phyloP scores from a whole-genome alignment of 768 basidiomycete genomes.

The Lactifluus rugatus region DNA sequence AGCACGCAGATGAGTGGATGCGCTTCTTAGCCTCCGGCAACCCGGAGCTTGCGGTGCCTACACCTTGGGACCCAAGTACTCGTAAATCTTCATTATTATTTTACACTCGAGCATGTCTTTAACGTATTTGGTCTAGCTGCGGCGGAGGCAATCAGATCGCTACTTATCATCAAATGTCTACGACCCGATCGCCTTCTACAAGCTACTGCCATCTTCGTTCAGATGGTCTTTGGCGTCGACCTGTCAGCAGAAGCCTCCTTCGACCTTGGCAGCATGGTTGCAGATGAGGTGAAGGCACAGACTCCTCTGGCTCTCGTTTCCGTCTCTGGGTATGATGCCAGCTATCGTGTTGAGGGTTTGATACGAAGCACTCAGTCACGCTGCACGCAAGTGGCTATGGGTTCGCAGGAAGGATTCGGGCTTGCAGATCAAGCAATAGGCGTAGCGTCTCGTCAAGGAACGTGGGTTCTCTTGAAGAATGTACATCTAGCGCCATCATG shows the following conservation, averaged over 20 bases:
- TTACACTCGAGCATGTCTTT: constrained; percentile 14
- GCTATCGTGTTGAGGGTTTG: constrained; percentile 86
- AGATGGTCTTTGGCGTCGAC: constrained; percentile 68
- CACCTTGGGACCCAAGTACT: constrained; percentile 67
- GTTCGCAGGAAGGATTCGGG: constrained; percentile 94
- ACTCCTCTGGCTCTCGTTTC: constrained; percentile 88
- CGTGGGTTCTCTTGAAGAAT: constrained; percentile 96
- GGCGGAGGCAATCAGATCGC: constrained; percentile 60
- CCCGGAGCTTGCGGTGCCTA: constrained; percentile 65
- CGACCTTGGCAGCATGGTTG: constrained; percentile 69
- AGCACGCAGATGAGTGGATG: constrained; percentile 59
- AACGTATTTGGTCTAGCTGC: constrained; percentile 44
- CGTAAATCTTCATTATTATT: constrained; percentile 40
- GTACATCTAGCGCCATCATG: constrained; percentile 93
- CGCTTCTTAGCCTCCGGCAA: constrained; percentile 55
- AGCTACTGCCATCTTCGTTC: constrained; percentile 67
- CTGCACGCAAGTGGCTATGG: constrained; percentile 93
- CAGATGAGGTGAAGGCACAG: constrained; percentile 65
- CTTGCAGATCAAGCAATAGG: constrained; percentile 95
- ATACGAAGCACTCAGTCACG: constrained; percentile 67
- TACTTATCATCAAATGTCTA: constrained; percentile 81
- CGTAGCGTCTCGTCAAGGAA: constrained; percentile 81
- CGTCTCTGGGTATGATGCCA: constrained; percentile 96
- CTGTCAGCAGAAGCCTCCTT: constrained; percentile 64
- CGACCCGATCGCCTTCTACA: constrained; percentile 88